Conservation (phyloP, 768 basidiomycete genomes). For the Pleurotus ostreatus region DNA sequence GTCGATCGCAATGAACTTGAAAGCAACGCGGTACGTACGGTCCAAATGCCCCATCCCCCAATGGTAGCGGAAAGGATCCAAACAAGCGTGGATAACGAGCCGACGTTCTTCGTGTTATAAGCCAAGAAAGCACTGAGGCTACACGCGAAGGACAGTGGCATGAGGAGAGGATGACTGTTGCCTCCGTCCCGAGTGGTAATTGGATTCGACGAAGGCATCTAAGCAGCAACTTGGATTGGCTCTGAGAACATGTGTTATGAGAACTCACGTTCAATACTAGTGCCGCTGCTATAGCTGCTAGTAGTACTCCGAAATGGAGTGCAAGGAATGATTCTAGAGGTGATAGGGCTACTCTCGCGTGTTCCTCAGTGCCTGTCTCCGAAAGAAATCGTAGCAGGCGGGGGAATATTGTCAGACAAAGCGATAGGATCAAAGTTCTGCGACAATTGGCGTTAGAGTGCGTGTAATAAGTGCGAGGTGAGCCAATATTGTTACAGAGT, state of each 20-base stretch:
- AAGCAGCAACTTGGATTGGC: constrained; percentile 2
- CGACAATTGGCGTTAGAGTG: not conserved
- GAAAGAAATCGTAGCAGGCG: constrained; percentile 67
- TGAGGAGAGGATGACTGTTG: constrained; percentile 58
- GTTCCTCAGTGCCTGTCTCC: constrained; percentile 32
- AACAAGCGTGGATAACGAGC: constrained; percentile 50
- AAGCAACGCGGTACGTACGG: constrained; percentile 38
- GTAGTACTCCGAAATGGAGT: constrained; percentile 59
- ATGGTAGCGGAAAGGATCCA: constrained; percentile 46
- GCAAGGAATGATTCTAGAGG: constrained; percentile 68
- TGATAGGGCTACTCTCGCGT: constrained; percentile 40
- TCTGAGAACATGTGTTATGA: constrained; percentile 5
- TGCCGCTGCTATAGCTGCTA: constrained; percentile 50
- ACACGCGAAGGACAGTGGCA: constrained; percentile 52
- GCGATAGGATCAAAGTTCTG: constrained; percentile 19
- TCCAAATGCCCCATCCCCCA: constrained; percentile 69
- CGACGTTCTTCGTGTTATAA: constrained; percentile 58
- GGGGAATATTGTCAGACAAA: constrained; percentile 48
- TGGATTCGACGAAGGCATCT: constrained; percentile 46
- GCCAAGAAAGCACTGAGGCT: constrained; percentile 56
- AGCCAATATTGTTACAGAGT: not conserved
- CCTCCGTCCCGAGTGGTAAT: constrained; percentile 21
- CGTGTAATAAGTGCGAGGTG: not conserved
- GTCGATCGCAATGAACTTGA: constrained; percentile 6
- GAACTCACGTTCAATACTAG: constrained; percentile 56